phyloP scores from a whole-genome alignment of 352 stramenopile genomes.

The Globisporangium recalcitrans region DNA sequence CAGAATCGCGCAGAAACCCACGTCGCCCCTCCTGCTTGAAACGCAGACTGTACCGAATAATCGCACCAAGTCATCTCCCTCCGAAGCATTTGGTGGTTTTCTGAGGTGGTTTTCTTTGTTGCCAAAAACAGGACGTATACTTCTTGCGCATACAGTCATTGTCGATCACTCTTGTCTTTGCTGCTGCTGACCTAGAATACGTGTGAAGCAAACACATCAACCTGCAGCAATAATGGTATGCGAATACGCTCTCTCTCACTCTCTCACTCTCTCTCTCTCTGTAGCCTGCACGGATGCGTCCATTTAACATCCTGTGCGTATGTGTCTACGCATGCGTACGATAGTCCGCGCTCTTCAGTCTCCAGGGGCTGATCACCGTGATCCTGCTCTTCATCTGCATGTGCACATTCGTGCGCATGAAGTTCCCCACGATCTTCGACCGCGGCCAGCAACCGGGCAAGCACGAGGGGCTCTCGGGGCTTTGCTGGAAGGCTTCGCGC shows the following conservation, averaged over 20 bases:
- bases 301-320: not conserved
- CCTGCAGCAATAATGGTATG: slow-evolving; percentile 7
- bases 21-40: not conserved
- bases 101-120: slow-evolving; percentile 8
- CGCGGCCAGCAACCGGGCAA: slow-evolving; percentile 71
- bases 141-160: slow-evolving; percentile 11
- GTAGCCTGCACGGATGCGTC: not conserved
- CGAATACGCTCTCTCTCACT: not conserved
- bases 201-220: slow-evolving; percentile 6
- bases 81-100: too few species aligned
- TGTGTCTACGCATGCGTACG: not conserved
- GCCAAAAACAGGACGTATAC: slow-evolving; percentile 15
- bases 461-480: slow-evolving; percentile 80
- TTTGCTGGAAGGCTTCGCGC: slow-evolving; percentile 91
- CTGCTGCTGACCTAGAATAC: not conserved
- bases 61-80: slow-evolving; percentile 18
- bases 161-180: not conserved
- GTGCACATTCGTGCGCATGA: slow-evolving; percentile 94
- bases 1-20: not conserved
- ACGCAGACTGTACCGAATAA: fast-evolving
- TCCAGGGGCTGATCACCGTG: slow-evolving; percentile 94
- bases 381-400: slow-evolving; percentile 97
- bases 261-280: not conserved
- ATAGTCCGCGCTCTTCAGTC: slow-evolving; percentile 96
- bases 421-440: slow-evolving; percentile 95